A percentile compares a stretch with the other conserved stretches of the same genome.
phyloP scores from a whole-genome alignment of 257 asterid genomes.

The Vinca minor region DNA sequence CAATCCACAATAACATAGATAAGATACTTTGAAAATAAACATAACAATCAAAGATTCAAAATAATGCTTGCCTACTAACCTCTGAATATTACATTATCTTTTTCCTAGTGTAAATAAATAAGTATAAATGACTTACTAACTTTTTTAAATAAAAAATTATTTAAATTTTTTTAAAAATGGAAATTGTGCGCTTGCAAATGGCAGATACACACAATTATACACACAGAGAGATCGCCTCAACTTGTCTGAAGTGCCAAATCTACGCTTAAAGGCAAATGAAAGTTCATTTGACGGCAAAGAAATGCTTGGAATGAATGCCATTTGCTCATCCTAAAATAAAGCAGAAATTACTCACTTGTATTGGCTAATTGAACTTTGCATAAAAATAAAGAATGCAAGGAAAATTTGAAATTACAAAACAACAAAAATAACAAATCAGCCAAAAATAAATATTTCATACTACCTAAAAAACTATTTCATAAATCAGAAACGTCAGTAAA shows the following conservation, averaged over 20 bases:
- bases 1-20: neutral
- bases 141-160: neutral
- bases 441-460: neutral
- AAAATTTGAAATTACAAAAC: neutral
- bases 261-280: conserved; percentile 74
- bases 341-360: too few species aligned
- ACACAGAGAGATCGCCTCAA: conserved; percentile 46
- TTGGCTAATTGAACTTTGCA: too few species aligned
- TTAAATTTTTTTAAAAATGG: neutral
- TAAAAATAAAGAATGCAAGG: neutral
- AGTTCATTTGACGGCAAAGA: too few species aligned
- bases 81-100: too few species aligned
- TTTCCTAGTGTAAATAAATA: too few species aligned
- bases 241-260: conserved; percentile 75
- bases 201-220: neutral
- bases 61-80: neutral
- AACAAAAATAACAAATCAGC: neutral
- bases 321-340: conserved; percentile 71
- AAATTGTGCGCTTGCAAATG: neutral
- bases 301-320: conserved; percentile 78
- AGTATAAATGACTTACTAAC: neutral
- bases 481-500: too few species aligned
- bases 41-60: neutral
- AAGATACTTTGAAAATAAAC: neutral
- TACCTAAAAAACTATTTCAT: too few species aligned